A percentile compares a stretch with the other conserved stretches of the same genome.
These are phyloP conservation scores for Phytophthora citrophthora DNA, from an alignment of 352 stramenopile genomes.

Conservation along the genomic window DNA sequence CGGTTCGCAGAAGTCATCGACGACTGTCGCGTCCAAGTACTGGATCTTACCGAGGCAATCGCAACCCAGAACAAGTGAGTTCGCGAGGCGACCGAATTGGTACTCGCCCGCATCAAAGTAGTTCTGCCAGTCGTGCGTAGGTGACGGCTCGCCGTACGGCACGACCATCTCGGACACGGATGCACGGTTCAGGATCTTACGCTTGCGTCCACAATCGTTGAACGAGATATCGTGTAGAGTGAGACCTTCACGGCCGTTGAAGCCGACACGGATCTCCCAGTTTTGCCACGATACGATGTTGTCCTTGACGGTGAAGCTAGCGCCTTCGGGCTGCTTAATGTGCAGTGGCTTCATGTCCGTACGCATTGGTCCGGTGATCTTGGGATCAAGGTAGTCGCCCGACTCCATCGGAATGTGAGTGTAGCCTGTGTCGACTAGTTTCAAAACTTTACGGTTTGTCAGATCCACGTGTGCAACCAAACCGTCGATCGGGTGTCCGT, in stretches of 20 bases:
- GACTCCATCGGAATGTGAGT: conserved; percentile 51
- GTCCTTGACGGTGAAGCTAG: conserved; percentile 73
- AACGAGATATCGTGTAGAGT: conserved; percentile 54
- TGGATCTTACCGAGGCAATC: conserved; percentile 54
- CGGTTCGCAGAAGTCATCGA: conserved; percentile 36
- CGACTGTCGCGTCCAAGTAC: conserved; percentile 36
- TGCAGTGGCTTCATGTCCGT: conserved; percentile 66
- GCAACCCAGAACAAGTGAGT: conserved; percentile 81
- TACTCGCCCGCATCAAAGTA: conserved; percentile 90
- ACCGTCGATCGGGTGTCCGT: conserved; percentile 52
- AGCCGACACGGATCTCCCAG: conserved; percentile 82
- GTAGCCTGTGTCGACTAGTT: conserved; percentile 53
- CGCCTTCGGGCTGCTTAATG: conserved; percentile 77
- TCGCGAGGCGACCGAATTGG: conserved; percentile 76
- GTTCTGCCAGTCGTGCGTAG: conserved; percentile 81
- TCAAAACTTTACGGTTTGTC: conserved; percentile 45
- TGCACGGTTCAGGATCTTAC: conserved; percentile 69
- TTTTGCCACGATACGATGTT: conserved; percentile 82
- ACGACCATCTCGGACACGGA: conserved; percentile 89
- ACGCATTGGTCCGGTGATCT: conserved; percentile 46
- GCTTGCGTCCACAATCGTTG: conserved; percentile 51
- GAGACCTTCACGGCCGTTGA: conserved; percentile 83
- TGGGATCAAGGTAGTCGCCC: conserved; percentile 51
- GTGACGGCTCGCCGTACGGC: conserved; percentile 76
- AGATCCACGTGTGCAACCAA: conserved; percentile 56